Base-by-base conservation (phyloP, 2,329 filamentous ascomycete genomes). In the Periconia macrospinosa region DNA sequence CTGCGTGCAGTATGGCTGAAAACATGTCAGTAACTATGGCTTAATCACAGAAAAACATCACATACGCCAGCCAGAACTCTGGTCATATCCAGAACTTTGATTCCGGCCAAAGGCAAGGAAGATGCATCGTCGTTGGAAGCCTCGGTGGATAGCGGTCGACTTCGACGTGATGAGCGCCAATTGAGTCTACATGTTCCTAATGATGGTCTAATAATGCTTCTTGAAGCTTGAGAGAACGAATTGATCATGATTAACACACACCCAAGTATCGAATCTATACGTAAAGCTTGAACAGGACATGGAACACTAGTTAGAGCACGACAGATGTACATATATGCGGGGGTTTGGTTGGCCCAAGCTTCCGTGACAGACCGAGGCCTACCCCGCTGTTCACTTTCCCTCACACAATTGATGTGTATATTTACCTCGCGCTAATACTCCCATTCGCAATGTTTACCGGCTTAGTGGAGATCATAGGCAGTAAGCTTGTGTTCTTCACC, bases 11-110 rank as follows among this genome's bases (percentile, higher is more conserved):
- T 97, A 97, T 61, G 94, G 94, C 91, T 97, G 67, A 14, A 52
- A 30, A 2, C 6, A 8, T 37, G 52, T 74, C 35, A 74, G 67
- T 52, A 13, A 35, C 10, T 1, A 19, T n/a, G 11, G 18, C 6
- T 37, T 6, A 2, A 3, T 13, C 17, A 5, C 30, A 30, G 1
- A 3, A 10, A 17, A 14, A 1, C 47, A 42, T 1, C 2, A 82
- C 88, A 76, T 80, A 97, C 93, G 53, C 94, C 94, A 58, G 94
- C 94, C 59, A 99, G 78, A 1, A 99, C 94, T 77, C 94, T 85
- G 3, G 93, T 97, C 92, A 99, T 95, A 73, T 99, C 94, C 57
- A 99, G 81, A 14, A 97, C 92, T 51, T 90, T 86, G 63, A 94
- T 88, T 1, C 94, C 94, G 35, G 91, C 85, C 63, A 99, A 81